Evolutionary conservation across 257 asterid genomes (phyloP).

Genomic region (Leonotis leonurus): DNA sequence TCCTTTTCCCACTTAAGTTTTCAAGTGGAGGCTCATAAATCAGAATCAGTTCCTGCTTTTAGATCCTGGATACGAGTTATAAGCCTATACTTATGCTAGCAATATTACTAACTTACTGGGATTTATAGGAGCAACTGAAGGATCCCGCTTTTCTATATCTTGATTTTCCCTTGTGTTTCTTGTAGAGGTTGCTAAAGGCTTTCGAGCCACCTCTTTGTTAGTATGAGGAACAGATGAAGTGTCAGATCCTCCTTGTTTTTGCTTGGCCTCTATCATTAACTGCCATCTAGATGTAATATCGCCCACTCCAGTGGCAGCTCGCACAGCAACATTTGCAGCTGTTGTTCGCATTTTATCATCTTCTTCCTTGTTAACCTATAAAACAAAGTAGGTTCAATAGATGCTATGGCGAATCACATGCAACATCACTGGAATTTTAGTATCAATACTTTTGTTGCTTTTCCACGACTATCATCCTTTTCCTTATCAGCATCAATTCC

Average conservation of each 20-base stretch:
- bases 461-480: conserved; percentile 67
- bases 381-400: not conserved
- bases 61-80: not conserved
- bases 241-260: conserved; percentile 75
- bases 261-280: conserved; percentile 83
- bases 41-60: not conserved
- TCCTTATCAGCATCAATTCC: conserved; percentile 79
- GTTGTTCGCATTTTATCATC: conserved; percentile 94
- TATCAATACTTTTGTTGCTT: conserved; percentile 45
- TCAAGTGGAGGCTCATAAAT: not conserved
- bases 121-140: conserved; percentile 34
- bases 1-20: not conserved
- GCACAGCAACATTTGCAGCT: conserved; percentile 96
- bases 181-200: conserved; percentile 35
- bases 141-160: conserved; percentile 57
- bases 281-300: conserved; percentile 95
- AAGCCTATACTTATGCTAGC: not conserved
- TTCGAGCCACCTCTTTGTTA: conserved; percentile 43
- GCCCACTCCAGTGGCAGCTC: conserved; percentile 95
- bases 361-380: conserved; percentile 87
- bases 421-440: not conserved
- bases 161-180: conserved; percentile 54
- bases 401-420: not conserved
- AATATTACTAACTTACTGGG: conserved; percentile 43
- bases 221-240: conserved; percentile 50